Evolutionary conservation across 2,329 filamentous ascomycete species (phyloP).

Genomic region (Emergomyces africanus): DNA sequence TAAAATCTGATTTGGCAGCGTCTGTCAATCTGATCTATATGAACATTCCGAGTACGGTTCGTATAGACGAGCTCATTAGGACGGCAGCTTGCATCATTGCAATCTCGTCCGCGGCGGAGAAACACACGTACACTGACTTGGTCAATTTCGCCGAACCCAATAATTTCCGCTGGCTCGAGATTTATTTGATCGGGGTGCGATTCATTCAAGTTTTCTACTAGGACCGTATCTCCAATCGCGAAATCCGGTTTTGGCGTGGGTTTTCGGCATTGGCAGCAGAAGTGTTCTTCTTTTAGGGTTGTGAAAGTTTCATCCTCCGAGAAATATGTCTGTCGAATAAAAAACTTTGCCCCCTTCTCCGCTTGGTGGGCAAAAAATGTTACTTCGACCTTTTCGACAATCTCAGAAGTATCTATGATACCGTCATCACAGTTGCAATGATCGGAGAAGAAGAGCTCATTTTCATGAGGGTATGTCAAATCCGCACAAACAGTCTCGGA

Average conservation of each 20-base stretch:
- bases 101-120: conserved; percentile 33
- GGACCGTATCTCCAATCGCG: conserved; percentile 47
- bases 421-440: conserved; percentile 56
- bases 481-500: conserved; percentile 56
- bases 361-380: conserved; percentile 42
- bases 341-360: conserved; percentile 38
- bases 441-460: conserved; percentile 66
- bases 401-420: conserved; percentile 41
- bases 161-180: conserved; percentile 51
- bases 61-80: conserved; percentile 44
- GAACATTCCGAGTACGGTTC: conserved; percentile 29
- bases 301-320: conserved; percentile 49
- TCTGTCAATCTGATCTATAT: conserved; percentile 34
- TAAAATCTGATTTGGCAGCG: conserved; percentile 51
- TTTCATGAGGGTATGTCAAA: conserved; percentile 54
- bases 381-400: conserved; percentile 46
- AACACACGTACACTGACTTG: conserved; percentile 41
- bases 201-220: conserved; percentile 24
- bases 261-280: conserved; percentile 36
- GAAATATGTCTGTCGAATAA: conserved; percentile 59
- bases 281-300: conserved; percentile 43
- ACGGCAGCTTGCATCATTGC: conserved; percentile 28
- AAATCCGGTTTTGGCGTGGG: conserved; percentile 20
- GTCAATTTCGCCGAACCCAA: conserved; percentile 19
- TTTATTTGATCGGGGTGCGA: conserved; percentile 13